Base-by-base conservation (phyloP, 805 yeast species). In the Candida morakotiae region DNA sequence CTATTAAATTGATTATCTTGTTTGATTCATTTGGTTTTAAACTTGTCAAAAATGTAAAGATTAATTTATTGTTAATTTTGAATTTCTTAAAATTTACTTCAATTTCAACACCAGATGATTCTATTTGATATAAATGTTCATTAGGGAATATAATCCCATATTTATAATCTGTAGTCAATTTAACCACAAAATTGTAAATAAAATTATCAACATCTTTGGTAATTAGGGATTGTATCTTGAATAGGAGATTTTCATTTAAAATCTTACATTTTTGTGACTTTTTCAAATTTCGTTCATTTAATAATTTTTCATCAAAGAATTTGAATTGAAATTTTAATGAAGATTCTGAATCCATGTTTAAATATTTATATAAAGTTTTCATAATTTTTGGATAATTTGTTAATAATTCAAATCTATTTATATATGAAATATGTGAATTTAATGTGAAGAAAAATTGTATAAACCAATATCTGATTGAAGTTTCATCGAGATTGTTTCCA, bases 1-100 rank as follows among this genome's bases (percentile, higher is more conserved):
- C 49, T 0, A 71, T 72, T 13, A 83, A 66, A 10, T 72, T 71
- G 39, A 81, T 62, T 48, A 87, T 95, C 19, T 61, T 41, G 14
- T 71, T 73, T 43, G 84, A 82, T 44, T 84, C 88, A 86, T 94
- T 81, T 1, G 96, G 95, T 48, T 83, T 86, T 49, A 89, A 65
- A 21, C 69, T 63, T 6, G 78, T 77, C 16, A 88, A 53, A 4
- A 86, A 58, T 2, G 80, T 72, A 48, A 77, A 80, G 3, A 87
- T 58, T 20, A 83, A 62, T 52, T 80, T 81, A 56, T 91, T 88
- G 51, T 83, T 74, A 22, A 83, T 64, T 43, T 64, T 76, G 59
- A 80, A 83, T 3, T 63, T 58, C 40, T 63, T 72, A 33, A 69
- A 71, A 45, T 79, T 78, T 10, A 78, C 62, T 0, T 56, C 52